A percentile compares a stretch with the other conserved stretches of the same genome.
Conservation (phyloP, 139 green algal genomes). For the Eudorina sp. region DNA sequence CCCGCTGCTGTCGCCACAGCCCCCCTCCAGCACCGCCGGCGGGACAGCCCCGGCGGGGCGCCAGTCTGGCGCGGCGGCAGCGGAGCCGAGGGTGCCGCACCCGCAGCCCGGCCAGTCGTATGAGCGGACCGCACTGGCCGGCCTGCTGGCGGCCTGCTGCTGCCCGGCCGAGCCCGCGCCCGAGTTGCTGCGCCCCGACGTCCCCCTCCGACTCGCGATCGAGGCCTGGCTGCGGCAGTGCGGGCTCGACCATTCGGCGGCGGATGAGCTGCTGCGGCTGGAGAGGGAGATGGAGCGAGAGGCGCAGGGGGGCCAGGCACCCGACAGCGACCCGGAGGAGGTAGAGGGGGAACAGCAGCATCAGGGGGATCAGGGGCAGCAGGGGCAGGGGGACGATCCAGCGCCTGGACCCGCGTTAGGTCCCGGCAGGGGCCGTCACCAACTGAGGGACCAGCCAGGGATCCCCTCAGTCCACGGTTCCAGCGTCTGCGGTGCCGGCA, state of each 20-base stretch:
- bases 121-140: not conserved
- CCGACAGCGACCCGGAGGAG: too few species aligned
- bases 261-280: slow-evolving; percentile 39
- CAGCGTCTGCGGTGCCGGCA: too few species aligned
- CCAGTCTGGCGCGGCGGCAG: not conserved
- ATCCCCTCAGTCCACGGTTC: too few species aligned
- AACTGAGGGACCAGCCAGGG: too few species aligned
- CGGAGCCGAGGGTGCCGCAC: too few species aligned
- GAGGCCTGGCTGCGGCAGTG: slow-evolving; percentile 9
- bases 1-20: not conserved
- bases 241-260: not conserved
- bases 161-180: not conserved
- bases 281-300: not conserved
- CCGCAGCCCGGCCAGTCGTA: not conserved
- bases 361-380: not conserved
- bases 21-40: too few species aligned
- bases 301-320: not conserved
- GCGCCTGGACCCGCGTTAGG: too few species aligned
- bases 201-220: slow-evolving; percentile 5
- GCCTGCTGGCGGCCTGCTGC: not conserved
- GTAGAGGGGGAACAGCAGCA: not conserved
- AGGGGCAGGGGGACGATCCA: too few species aligned
- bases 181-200: not conserved
- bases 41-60: not conserved
- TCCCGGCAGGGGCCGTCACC: too few species aligned